Evolutionary conservation across 257 asterid species (phyloP), one percentile per base, ranked within the genome.

Genomic region (Haberlea rhodopensis): DNA sequence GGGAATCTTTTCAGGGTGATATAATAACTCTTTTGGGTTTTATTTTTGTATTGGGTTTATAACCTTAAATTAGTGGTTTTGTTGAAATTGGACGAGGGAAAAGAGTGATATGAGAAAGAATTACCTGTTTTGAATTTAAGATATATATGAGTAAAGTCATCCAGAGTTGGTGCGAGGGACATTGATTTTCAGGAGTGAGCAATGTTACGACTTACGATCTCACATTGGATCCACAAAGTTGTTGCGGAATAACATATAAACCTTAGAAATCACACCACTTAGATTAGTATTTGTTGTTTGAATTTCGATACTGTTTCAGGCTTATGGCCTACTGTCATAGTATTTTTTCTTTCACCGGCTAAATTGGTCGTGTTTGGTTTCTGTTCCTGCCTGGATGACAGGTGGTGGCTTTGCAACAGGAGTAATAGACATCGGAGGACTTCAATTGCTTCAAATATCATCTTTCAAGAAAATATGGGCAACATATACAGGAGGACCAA

Each of bases 361-460:
- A 53, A 6, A 7, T 24, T 26, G 20, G 8, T 22, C 37, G 25
- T 10, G 24, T 51, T 51, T 43, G 8, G 3, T 48, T 32, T 19
- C 21, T 37, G 51, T 23, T 49, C 20, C 25, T 26, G 19, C 40
- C 27, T 40, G 58, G 53, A 57, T 26, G 31, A 29, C 54, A 85
- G 99, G 86, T 20, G 84, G 82, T 3, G 87, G 67, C 0, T 94
- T 94, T 61, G 89, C 73, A 19, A 74, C 72, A 26, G 96, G 94
- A 32, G 77, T 11, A 57, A 68, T 94, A 45, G 96, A 94, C 71
- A 78, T 90, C 9, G 97, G 96, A 52, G 97, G 96, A 5, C 86
- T 94, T 1, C 56, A 70, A 67, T 78, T 94, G 49, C 78, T 71
- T 32, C 84, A 85, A 61, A 31, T 84, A 24, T 53, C 89, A 29